Evolutionary conservation across 805 yeast species (phyloP).

Genomic region (Teunomyces lycoperdinae): DNA sequence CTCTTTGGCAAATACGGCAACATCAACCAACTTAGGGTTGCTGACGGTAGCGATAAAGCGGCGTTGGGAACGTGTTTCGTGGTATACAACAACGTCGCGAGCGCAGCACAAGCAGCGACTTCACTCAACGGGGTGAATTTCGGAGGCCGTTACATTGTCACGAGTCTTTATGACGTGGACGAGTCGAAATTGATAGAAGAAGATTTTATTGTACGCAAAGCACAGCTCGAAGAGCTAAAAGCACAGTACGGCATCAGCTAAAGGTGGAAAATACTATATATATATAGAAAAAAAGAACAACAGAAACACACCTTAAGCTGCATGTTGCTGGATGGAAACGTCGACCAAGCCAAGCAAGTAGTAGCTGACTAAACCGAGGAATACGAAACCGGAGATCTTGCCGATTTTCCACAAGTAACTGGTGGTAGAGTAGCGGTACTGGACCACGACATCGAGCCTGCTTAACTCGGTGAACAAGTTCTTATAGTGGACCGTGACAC

Average conservation of each 20-base stretch:
- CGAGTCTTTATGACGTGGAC: constrained; percentile 46
- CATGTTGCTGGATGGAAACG: constrained; percentile 19
- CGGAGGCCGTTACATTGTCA: constrained; percentile 57
- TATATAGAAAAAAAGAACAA: too few species aligned
- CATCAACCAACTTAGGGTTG: constrained; percentile 49
- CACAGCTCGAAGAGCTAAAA: constrained; percentile 25
- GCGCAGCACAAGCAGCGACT: constrained; percentile 51
- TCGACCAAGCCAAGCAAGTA: constrained; percentile 41
- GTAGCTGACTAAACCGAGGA: constrained; percentile 56
- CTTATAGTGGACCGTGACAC: constrained; percentile 55
- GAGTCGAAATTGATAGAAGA: constrained; percentile 24
- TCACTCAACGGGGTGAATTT: constrained; percentile 60
- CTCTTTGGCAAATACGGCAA: constrained; percentile 56
- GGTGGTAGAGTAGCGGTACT: constrained; percentile 56
- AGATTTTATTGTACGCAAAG: constrained; percentile 22
- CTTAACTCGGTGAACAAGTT: constrained; percentile 71
- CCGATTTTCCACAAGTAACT: constrained; percentile 64
- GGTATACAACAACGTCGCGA: constrained; percentile 46
- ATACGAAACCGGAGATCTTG: constrained; percentile 58
- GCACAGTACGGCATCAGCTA: constrained; percentile 7
- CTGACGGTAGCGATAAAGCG: constrained; percentile 7
- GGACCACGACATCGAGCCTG: constrained; percentile 52
- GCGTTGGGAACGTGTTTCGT: constrained; percentile 48
- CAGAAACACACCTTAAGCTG: too few species aligned
- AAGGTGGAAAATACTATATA: background rate